Evolutionary conservation across 345 rosid genomes (phyloP), one percentile per base, ranked within the genome.

Genomic region (Hibiscus trionum): DNA sequence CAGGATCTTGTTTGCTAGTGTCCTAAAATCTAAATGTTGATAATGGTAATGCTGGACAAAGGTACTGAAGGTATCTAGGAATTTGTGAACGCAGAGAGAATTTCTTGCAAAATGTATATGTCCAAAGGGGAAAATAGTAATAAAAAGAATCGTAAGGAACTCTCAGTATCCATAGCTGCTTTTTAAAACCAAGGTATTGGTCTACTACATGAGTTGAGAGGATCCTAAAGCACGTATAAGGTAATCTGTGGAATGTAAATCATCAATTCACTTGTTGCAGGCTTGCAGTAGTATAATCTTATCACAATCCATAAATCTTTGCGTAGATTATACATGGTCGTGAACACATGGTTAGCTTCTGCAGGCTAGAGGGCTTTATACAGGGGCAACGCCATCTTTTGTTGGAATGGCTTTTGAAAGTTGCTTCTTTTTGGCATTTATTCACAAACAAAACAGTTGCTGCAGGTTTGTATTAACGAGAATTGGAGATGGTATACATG

Each of bases 371-470:
- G 98, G 98, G 66, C 93, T 93, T 64, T 96, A 96, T 17, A 88
- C 88, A 19, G 99, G 98, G 68, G 96, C 91, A 63, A 88, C 95
- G 29, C 87, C 99, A 2, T 91, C 98, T 60, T 90, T 96, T 86
- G 66, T 87, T 68, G 99, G 99, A 56, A 71, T 96, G 91, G 90
- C 96, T 49, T 88, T 90, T 73, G 99, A 89, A 79, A 93, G 99
- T 81, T 96, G 19, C 88, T 96, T 78, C 80, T 88, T 72, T 95
- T 96, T 70, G 96, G 98, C 47, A 83, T 96, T 76, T 96, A 96
- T 75, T 96, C 95, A n/a, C 96, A 89, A 82, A 91, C 96, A 61
- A 96, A 91, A 81, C 93, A 89, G 70, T 76, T 80, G 27, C 80
- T 93, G 77, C 93, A 84, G 98, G 96, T 88, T 52, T 57, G 76